A percentile compares a stretch with the other conserved stretches of the same genome.
Evolutionary conservation across 2,329 filamentous ascomycete species (phyloP).

Genomic region (Penicillium sp.): DNA sequence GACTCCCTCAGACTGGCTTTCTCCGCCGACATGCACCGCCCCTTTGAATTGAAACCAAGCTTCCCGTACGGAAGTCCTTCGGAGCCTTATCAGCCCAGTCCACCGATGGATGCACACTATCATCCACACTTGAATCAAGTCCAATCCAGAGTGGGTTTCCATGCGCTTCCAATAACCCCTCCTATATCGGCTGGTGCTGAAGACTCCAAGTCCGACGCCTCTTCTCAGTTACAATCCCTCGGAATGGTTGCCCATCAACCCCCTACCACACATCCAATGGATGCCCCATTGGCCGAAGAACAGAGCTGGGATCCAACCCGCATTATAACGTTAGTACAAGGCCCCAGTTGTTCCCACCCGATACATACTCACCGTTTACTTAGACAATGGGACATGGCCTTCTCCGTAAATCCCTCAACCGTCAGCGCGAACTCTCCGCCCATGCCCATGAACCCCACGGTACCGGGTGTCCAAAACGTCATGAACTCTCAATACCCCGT

Average conservation of each 20-base stretch:
- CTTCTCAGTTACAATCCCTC: slow-evolving; percentile 68
- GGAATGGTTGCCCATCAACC: slow-evolving; percentile 40
- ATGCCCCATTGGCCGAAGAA: slow-evolving; percentile 64
- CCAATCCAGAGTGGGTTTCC: slow-evolving; percentile 52
- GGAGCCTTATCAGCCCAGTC: slow-evolving; percentile 63
- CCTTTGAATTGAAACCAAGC: slow-evolving; percentile 83
- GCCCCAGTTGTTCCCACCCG: neutral
- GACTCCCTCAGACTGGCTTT: slow-evolving; percentile 88
- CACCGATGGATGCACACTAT: slow-evolving; percentile 55
- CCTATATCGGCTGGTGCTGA: slow-evolving; percentile 73
- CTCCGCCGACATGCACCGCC: slow-evolving; percentile 78
- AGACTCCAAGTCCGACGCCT: slow-evolving; percentile 73
- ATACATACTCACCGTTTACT: slow-evolving; percentile 29
- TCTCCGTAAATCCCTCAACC: slow-evolving; percentile 67
- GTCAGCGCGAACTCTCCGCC: slow-evolving; percentile 44
- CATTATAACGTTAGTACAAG: slow-evolving; percentile 78
- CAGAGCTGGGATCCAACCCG: slow-evolving; percentile 81
- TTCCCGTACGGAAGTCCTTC: slow-evolving; percentile 85
- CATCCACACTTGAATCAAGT: slow-evolving; percentile 53
- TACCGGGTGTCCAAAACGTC: slow-evolving; percentile 29
- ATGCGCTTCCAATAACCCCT: slow-evolving; percentile 72
- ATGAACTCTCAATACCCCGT: slow-evolving; percentile 36
- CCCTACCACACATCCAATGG: slow-evolving; percentile 45
- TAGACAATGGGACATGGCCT: slow-evolving; percentile 94
- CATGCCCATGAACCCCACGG: slow-evolving; percentile 38